Base-by-base conservation (phyloP, 495 filamentous ascomycete genomes). In the Tuber borchii region DNA sequence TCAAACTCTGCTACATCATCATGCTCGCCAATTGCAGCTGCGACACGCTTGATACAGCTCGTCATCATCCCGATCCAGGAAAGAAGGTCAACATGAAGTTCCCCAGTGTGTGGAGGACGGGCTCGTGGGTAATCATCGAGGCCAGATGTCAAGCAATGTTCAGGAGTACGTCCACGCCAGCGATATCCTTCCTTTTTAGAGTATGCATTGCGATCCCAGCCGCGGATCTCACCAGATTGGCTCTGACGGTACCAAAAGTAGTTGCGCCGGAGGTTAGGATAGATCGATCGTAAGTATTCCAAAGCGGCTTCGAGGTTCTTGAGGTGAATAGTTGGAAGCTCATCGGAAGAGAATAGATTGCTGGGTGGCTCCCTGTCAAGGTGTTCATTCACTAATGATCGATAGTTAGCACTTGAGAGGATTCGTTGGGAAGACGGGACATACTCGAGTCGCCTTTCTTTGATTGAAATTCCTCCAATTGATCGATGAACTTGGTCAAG, bases 41-140 rank as follows among this genome's bases (percentile, higher is more conserved):
- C 94, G 81, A 97, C 91, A 78, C 92, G 91, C 75, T 89, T 88
- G 71, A 99, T 87, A 40, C 90, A 89, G 72, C 91, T 88, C 44
- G 93, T 91, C 93, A 97, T 96, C 88, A 97, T 90, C 51, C 95
- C 96, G 87, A 99, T 91, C 95, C 95, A 99, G 70, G 92, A 94
- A 79, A 98, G 91, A 42, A 97, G 87, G 85, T 99, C 95, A 56
- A 95, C 91, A 83, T 99, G 95, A 76, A 99, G 88, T 88, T 99
- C 95, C 82, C 94, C 96, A 2, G 95, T 95, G 84, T 99, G 95
- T n/a, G 95, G 95, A 12, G 95, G 95, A 81, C 97, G 94, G 37
- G 96, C 87, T 61, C 95, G 90, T 69, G 95, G 95, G 83, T 98
- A 98, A 84, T 99, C 95, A 82, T 99, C 95, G 16, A 98, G 87